These are phyloP conservation scores for Stenogyne calaminthoides DNA, from an alignment of 305 asterid genomes.

Conservation along the genomic window DNA sequence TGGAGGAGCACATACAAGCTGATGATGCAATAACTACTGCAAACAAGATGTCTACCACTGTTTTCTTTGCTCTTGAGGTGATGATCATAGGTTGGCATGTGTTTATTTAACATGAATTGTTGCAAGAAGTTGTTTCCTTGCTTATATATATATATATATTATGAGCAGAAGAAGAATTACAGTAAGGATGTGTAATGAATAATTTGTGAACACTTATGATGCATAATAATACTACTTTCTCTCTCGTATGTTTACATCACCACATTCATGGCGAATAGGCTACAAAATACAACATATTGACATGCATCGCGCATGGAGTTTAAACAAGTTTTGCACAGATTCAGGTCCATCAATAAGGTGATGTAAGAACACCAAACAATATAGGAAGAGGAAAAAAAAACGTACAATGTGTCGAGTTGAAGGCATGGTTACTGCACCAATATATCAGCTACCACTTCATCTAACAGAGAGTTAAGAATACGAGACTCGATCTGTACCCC, in stretches of 20 bases:
- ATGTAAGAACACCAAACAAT: not conserved
- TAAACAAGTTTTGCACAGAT: conserved; percentile 31
- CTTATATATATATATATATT: not conserved
- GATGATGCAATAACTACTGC: conserved; percentile 29
- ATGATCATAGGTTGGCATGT: conserved; percentile 24
- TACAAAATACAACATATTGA: not conserved
- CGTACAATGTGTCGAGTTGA: conserved; percentile 24
- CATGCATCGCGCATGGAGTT: no score
- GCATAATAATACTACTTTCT: not conserved
- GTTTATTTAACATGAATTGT: conserved; percentile 9
- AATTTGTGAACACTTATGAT: not conserved
- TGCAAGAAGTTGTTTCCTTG: not conserved
- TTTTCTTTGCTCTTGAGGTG: conserved; percentile 31
- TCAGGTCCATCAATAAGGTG: conserved; percentile 27
- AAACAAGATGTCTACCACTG: conserved; percentile 16
- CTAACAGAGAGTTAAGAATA: conserved; percentile 66
- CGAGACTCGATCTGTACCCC: conserved; percentile 71
- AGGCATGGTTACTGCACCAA: conserved; percentile 36
- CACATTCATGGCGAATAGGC: not conserved
- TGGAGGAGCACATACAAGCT: conserved; percentile 45
- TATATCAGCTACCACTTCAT: conserved; percentile 73
- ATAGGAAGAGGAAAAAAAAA: not conserved
- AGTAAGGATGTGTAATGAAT: not conserved
- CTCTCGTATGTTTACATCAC: not conserved
- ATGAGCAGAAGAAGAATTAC: not conserved